A percentile compares a stretch with the other conserved stretches of the same genome.
phyloP scores from a whole-genome alignment of 495 filamentous ascomycete genomes.

The Astrothelium subdiscretum region DNA sequence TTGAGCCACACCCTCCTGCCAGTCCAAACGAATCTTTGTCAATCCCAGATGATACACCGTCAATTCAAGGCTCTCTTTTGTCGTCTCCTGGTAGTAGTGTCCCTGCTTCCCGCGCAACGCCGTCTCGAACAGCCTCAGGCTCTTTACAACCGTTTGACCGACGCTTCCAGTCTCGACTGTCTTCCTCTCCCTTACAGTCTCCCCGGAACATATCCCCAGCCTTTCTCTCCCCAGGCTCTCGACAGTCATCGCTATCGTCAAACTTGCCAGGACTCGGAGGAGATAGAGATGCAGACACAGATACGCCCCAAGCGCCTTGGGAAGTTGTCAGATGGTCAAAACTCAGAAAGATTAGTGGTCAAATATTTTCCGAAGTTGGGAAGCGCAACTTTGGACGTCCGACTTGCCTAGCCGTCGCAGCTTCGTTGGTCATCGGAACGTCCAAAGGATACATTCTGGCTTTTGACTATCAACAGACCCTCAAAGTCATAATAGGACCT shows the following conservation, averaged over 20 bases:
- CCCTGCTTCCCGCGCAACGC: slow-evolving; percentile 37
- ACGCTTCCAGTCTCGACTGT: slow-evolving; percentile 78
- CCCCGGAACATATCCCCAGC: slow-evolving; percentile 69
- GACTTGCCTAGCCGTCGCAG: slow-evolving; percentile 82
- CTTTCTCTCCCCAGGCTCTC: slow-evolving; percentile 61
- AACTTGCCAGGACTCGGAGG: slow-evolving; percentile 12
- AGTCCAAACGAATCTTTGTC: slow-evolving; percentile 43
- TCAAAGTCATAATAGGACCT: slow-evolving; percentile 87
- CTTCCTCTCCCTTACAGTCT: slow-evolving; percentile 45
- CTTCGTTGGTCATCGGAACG: slow-evolving; percentile 82
- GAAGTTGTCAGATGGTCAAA: slow-evolving; percentile 96
- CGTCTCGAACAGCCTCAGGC: slow-evolving; percentile 49
- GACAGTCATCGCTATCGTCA: slow-evolving; percentile 53
- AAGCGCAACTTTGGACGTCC: slow-evolving; percentile 86
- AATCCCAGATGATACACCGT: slow-evolving; percentile 80
- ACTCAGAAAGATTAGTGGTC: slow-evolving; percentile 73
- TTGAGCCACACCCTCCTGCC: slow-evolving; percentile 8
- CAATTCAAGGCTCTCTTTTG: slow-evolving; percentile 68
- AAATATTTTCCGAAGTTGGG: slow-evolving; percentile 89
- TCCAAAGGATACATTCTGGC: slow-evolving; percentile 87
- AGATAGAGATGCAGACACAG: slow-evolving; percentile 31
- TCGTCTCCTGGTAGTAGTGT: slow-evolving; percentile 66
- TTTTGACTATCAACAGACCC: slow-evolving; percentile 92
- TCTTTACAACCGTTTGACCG: slow-evolving; percentile 88
- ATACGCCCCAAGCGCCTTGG: slow-evolving; percentile 67